A percentile compares a stretch with the other conserved stretches of the same genome.
phyloP scores from a whole-genome alignment of 495 filamentous ascomycete genomes.

The Penicillium atrosanguineum region DNA sequence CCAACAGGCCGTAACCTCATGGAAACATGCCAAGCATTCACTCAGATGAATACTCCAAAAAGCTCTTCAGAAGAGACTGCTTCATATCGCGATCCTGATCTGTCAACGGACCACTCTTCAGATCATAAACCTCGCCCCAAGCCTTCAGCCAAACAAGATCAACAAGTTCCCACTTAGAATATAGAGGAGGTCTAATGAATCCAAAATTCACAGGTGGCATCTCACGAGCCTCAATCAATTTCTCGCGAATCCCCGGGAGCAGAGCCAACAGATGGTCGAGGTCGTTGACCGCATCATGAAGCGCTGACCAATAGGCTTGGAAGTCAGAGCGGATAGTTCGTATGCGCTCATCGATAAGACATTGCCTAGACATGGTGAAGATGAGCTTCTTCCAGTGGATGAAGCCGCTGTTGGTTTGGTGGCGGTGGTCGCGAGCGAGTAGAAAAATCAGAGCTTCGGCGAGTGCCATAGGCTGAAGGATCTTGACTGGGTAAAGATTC shows the following conservation, averaged over 20 bases:
- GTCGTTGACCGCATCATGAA: neutral
- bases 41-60: too few species aligned
- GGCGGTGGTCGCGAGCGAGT: neutral
- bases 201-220: too few species aligned
- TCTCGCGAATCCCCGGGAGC: neutral
- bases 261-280: neutral
- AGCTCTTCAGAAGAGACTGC: too few species aligned
- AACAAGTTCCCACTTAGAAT: too few species aligned
- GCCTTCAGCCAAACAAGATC: too few species aligned
- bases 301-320: neutral
- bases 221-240: neutral
- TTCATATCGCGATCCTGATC: too few species aligned
- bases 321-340: neutral
- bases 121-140: too few species aligned
- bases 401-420: neutral
- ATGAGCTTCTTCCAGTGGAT: neutral
- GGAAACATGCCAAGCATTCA: too few species aligned
- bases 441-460: neutral
- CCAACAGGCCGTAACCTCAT: too few species aligned
- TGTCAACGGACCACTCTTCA: too few species aligned
- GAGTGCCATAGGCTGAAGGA: neutral
- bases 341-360: neutral
- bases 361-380: neutral
- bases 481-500: neutral
- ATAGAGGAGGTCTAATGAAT: too few species aligned